Base-by-base conservation (phyloP, 2,329 filamentous ascomycete species). In the Sporothrix variecibatus region DNA sequence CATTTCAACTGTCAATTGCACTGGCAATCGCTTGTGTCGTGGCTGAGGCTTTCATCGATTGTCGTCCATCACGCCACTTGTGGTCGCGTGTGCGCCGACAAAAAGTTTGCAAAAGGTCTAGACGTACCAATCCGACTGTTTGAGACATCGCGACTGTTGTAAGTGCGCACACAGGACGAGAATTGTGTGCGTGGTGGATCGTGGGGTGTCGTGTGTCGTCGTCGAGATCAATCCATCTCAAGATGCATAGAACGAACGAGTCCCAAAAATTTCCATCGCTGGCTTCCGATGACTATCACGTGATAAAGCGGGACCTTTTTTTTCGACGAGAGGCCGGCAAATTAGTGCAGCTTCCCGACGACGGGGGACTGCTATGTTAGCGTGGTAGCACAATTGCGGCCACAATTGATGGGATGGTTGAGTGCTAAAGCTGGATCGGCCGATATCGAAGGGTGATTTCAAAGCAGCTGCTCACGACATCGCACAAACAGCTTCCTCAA, bases 81-180 rank as follows among this genome's bases (percentile, higher is more conserved):
- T 38, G 20, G 20, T 70, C 20, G 43, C n/a, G 23, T 38, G 58
- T 31, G 6, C 12, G 58, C n/a, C 17, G 20, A 9, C 11, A 5
- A 28, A 26, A 26, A 72, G 4, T 46, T 51, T 5, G 38, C 28
- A 43, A 28, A 64, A 20, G n/a, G 12, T 38, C 3, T 38, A 46
- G 31, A 79, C 86, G 80, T 88, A 95, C 93, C 82, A 92, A 85
- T 80, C 93, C 93, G 80, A 94, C 85, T 77, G 89, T 92, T 87
- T 94, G 93, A 78, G 93, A 95, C 93, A 95, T 95, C 28, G 20
- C 70, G 60, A 7, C 23, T 7, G 34, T 11, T 5, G 20, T 5
- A 17, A 51, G 26, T 43, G 31, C 15, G 31, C 49, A 53, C 70
- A 49, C 23, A 69, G 23, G 40, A 62, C 15, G 31, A 11, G 2